Conservation (phyloP, 371 early-diverging fungal genomes). For the Mortierella sp. region DNA sequence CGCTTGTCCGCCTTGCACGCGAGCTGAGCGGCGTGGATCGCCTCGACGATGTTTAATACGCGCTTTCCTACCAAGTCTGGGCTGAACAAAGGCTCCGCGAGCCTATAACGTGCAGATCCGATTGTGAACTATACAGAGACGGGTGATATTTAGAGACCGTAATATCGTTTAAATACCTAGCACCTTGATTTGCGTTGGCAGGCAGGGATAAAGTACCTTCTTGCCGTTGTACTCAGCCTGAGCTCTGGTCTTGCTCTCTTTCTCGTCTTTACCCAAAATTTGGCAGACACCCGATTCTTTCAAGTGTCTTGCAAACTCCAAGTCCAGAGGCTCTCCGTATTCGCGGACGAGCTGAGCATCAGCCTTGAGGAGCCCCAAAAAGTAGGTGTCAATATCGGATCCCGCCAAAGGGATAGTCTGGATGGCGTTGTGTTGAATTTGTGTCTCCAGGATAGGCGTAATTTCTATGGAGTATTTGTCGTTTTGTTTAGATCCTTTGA, state of each 20-base stretch:
- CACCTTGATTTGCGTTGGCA: no score
- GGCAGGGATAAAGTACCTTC: no score
- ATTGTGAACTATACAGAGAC: conserved; percentile 62
- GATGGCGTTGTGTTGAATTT: conserved; percentile 67
- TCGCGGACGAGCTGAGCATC: conserved; percentile 67
- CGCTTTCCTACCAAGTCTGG: conserved; percentile 62
- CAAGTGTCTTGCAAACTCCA: conserved; percentile 67
- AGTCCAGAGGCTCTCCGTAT: conserved; percentile 58
- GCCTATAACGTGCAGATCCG: conserved; percentile 69
- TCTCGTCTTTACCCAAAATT: conserved; percentile 61
- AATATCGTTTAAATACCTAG: no score
- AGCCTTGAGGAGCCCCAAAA: conserved; percentile 65
- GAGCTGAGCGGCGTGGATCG: conserved; percentile 71
- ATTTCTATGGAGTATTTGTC: conserved; percentile 68
- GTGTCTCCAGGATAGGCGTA: conserved; percentile 78
- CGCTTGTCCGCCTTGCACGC: conserved; percentile 85
- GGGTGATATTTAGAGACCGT: no score
- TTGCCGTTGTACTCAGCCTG: conserved; percentile 70
- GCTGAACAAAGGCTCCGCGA: conserved; percentile 74
- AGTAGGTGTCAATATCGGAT: conserved; percentile 68
- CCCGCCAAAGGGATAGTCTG: conserved; percentile 78
- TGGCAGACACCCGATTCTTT: conserved; percentile 73
- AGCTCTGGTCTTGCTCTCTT: conserved; percentile 57
- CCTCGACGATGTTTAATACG: conserved; percentile 66
- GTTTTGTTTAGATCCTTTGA: no score